Percentiles rank a stretch among this genome's conserved stretches.
phyloP scores from a whole-genome alignment of 495 filamentous ascomycete species.

The Margaritispora aquatica region DNA sequence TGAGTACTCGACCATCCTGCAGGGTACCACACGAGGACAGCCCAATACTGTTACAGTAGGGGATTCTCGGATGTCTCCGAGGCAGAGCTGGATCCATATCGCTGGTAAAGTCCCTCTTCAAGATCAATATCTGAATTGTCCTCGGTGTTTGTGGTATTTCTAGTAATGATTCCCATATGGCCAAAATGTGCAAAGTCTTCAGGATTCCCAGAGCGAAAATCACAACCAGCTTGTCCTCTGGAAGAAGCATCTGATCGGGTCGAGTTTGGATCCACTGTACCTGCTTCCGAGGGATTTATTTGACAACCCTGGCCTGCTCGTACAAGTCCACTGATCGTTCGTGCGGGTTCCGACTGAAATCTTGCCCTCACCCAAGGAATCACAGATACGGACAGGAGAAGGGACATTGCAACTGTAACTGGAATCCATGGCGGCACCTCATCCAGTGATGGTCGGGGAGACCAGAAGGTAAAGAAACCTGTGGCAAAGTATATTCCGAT shows the following conservation, averaged over 20 bases:
- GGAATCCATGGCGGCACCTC: neutral
- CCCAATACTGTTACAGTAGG: neutral
- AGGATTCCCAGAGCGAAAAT: neutral
- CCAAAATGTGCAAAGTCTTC: neutral
- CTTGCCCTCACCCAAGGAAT: neutral
- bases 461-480: neutral
- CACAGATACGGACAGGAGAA: neutral
- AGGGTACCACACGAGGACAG: neutral
- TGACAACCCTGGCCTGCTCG: neutral
- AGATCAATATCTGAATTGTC: no score
- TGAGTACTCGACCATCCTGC: neutral
- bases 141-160: no score
- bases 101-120: neutral
- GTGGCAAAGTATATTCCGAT: neutral
- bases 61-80: neutral
- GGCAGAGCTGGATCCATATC: neutral
- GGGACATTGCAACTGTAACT: neutral
- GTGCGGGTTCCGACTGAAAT: neutral
- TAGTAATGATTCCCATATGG: neutral
- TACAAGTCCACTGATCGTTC: neutral
- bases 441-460: neutral
- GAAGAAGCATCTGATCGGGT: neutral
- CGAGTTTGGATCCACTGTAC: neutral
- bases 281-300: neutral
- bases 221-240: neutral